Base-by-base conservation (phyloP, 495 filamentous ascomycete species). In the Penicillium soppii region DNA sequence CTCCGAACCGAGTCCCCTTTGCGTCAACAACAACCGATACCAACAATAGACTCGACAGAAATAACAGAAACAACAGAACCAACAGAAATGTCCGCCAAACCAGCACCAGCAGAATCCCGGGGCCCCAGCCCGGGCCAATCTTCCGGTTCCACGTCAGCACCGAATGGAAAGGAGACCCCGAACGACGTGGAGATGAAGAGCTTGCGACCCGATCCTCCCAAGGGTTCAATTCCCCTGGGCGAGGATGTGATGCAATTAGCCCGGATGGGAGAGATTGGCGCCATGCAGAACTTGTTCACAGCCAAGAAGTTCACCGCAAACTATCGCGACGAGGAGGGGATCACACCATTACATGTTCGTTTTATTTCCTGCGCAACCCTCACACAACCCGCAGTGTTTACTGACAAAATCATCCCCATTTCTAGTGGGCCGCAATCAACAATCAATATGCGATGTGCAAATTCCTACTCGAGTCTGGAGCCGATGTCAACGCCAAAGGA, bases 371-470 rank as follows among this genome's bases (percentile, higher is more conserved):
- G 32, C 45, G 21, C 32, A 27, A 15, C 5, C 6, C 9, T 9
- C 19, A 15, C 15, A 16, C 23, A 25, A 26, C n/a, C n/a, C n/a
- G n/a, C n/a, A n/a, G 8, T 29, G 17, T 36, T 59, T 44, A 52
- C 33, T 50, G 42, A 44, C 29, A 19, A 20, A n/a, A 19, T 27
- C 47, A 19, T 50, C 33, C 22, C 71, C 47, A n/a, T n/a, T 53
- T 37, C 19, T 69, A 98, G 92, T 98, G 94, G 94, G 94, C 94
- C 13, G 90, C 94, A n/a, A 97, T 97, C 70, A 97, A 97, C 72
- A 96, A 96, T 66, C 92, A 95, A 67, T 95, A 91, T 71, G 87
- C 90, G 48, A 87, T 96, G 75, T 96, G 92, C 80, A 92, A 94
- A 68, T 95, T 94, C 66, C 83, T 98, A 12, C 80, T 98, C 54